Conservation (phyloP, 2,329 filamentous ascomycete genomes). For the Lasiodiplodia citricola region DNA sequence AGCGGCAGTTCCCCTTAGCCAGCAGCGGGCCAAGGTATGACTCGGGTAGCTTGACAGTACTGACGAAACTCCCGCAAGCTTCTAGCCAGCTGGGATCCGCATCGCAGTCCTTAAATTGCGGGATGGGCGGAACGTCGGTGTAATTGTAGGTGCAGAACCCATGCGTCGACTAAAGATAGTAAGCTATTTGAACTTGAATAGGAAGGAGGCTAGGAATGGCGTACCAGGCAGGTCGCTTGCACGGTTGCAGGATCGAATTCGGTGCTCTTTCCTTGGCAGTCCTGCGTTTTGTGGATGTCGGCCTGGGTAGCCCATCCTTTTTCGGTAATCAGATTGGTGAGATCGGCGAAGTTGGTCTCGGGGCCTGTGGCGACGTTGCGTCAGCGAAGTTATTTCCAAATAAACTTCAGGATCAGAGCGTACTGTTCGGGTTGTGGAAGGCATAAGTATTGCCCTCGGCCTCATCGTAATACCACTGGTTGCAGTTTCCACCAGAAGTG, state of each 20-base stretch:
- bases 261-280: constrained; percentile 1
- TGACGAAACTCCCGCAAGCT: background rate
- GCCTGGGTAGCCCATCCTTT: constrained; percentile 9
- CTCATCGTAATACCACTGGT: constrained; percentile 15
- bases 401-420: background rate
- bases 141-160: constrained; percentile 16
- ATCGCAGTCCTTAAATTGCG: constrained; percentile 5
- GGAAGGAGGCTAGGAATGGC: background rate
- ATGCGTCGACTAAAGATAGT: background rate
- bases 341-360: background rate
- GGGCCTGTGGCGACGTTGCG: background rate
- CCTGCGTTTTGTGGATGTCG: constrained; percentile 10
- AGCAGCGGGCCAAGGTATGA: constrained; percentile 1
- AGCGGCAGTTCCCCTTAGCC: background rate
- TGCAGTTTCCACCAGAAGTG: constrained; percentile 8
- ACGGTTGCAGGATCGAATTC: background rate
- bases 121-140: background rate
- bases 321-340: constrained; percentile 3
- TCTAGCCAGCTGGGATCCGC: background rate
- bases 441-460: constrained; percentile 12
- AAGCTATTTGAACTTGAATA: background rate
- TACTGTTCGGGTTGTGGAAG: constrained; percentile 8
- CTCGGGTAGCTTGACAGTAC: background rate
- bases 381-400: background rate
- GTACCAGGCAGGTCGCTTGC: background rate